Evolutionary conservation across 805 yeast species (phyloP).

Genomic region (Kazachstania psychrophila): DNA sequence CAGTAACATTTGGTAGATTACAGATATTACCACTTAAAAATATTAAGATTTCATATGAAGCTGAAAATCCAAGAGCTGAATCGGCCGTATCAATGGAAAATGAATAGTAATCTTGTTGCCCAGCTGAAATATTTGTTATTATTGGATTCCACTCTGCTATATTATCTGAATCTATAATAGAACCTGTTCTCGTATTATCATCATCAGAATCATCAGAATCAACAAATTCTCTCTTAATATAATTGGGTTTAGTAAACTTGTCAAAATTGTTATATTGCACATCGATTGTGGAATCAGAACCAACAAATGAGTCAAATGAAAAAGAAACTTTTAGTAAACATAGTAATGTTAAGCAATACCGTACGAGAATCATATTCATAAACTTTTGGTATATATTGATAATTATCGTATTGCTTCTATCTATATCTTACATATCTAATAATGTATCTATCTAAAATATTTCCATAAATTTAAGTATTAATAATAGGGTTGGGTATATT

Average conservation of each 20-base stretch:
- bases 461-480: no score
- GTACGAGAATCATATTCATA: no score
- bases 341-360: no score
- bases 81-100: slow-evolving; percentile 13
- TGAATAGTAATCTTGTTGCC: slow-evolving; percentile 18
- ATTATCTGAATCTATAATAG: slow-evolving; percentile 21
- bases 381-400: no score
- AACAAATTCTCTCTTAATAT: not conserved
- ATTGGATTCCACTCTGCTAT: slow-evolving; percentile 29
- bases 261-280: not conserved
- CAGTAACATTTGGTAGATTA: slow-evolving; percentile 16
- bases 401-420: no score
- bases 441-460: no score
- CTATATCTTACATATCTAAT: no score
- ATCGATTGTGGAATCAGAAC: not conserved
- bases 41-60: slow-evolving; percentile 20
- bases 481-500: no score
- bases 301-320: no score
- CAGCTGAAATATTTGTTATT: slow-evolving; percentile 21
- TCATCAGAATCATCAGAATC: not conserved
- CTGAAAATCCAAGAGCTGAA: slow-evolving; percentile 4
- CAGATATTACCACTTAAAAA: slow-evolving; percentile 32
- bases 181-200: not conserved
- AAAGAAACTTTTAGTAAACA: no score
- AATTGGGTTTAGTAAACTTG: not conserved